Evolutionary conservation across 352 stramenopile species (phyloP).

Genomic region (Phytopythium chamaehyphon): DNA sequence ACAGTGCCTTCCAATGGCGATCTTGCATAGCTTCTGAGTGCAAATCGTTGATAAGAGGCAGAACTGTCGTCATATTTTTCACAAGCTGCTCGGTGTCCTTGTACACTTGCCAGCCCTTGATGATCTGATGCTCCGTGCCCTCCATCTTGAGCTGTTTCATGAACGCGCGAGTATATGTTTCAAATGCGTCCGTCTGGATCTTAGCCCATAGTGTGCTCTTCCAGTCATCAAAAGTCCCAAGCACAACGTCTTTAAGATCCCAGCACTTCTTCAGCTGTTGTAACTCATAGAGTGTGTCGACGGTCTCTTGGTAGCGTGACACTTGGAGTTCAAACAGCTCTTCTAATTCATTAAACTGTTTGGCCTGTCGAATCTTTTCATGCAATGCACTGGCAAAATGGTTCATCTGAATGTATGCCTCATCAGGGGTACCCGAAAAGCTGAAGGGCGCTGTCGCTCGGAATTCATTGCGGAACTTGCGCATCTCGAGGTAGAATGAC

Average conservation of each 20-base stretch:
- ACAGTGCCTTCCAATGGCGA: conserved; percentile 91
- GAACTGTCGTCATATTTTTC: conserved; percentile 83
- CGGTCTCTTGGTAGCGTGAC: conserved; percentile 86
- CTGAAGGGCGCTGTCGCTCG: conserved; percentile 93
- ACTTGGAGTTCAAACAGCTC: conserved; percentile 87
- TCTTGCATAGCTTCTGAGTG: conserved; percentile 94
- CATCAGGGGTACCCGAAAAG: conserved; percentile 76
- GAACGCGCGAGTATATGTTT: conserved; percentile 70
- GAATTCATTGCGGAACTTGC: conserved; percentile 95
- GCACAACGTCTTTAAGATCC: conserved; percentile 80
- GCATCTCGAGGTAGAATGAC: conserved; percentile 92
- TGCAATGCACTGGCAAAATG: conserved; percentile 59
- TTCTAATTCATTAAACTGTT: conserved; percentile 84
- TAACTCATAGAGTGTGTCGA: conserved; percentile 84
- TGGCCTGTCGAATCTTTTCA: conserved; percentile 80
- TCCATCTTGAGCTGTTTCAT: conserved; percentile 87
- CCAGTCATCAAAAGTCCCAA: conserved; percentile 84
- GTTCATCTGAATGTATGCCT: conserved; percentile 86
- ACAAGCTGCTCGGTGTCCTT: conserved; percentile 84
- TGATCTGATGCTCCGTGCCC: conserved; percentile 74
- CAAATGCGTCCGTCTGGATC: conserved; percentile 81
- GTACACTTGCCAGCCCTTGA: conserved; percentile 87
- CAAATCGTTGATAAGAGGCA: conserved; percentile 93
- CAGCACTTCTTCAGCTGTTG: conserved; percentile 86
- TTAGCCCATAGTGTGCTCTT: conserved; percentile 78